These are phyloP conservation scores for Sicyos baderoa DNA, from an alignment of 306 rosid genomes.

Conservation along the genomic window DNA sequence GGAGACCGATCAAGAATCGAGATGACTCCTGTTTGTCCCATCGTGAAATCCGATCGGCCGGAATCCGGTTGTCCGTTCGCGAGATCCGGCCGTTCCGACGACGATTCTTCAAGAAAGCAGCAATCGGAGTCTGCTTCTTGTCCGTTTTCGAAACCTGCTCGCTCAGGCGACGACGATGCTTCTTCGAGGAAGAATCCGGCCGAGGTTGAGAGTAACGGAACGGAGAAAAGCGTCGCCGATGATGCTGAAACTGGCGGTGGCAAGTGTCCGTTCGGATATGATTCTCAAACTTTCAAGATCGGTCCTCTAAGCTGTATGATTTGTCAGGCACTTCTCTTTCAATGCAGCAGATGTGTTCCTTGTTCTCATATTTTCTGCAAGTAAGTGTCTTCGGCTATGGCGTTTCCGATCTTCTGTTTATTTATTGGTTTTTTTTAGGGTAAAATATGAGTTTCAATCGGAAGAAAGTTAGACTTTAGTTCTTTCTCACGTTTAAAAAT, in stretches of 20 bases:
- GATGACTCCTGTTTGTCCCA: conserved; percentile 86
- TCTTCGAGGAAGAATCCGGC: conserved; percentile 8
- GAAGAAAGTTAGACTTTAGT: too few relatives aligned
- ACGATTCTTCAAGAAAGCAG: conserved; percentile 28
- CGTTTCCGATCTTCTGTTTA: too few relatives aligned
- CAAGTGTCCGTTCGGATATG: conserved; percentile 85
- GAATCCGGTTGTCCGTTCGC: conserved; percentile 71
- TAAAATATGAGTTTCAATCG: too few relatives aligned
- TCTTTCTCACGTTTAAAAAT: too few relatives aligned
- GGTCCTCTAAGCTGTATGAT: conserved; percentile 93
- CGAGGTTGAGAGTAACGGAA: neutral
- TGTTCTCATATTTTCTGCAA: conserved; percentile 76
- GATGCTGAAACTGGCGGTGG: conserved; percentile 17
- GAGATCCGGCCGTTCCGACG: conserved; percentile 74
- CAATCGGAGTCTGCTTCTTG: conserved; percentile 10
- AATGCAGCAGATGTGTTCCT: conserved; percentile 62
- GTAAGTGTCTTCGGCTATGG: conserved; percentile 27
- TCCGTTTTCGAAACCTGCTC: conserved; percentile 4
- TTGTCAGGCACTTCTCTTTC: conserved; percentile 43
- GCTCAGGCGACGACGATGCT: neutral
- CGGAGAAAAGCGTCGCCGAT: neutral
- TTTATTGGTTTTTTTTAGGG: too few relatives aligned
- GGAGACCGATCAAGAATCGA: conserved; percentile 22
- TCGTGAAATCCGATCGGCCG: conserved; percentile 63
- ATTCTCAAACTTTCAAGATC: conserved; percentile 70